Evolutionary conservation across 108 stramenopile species (phyloP).

Genomic region (Thalassiosira profunda): DNA sequence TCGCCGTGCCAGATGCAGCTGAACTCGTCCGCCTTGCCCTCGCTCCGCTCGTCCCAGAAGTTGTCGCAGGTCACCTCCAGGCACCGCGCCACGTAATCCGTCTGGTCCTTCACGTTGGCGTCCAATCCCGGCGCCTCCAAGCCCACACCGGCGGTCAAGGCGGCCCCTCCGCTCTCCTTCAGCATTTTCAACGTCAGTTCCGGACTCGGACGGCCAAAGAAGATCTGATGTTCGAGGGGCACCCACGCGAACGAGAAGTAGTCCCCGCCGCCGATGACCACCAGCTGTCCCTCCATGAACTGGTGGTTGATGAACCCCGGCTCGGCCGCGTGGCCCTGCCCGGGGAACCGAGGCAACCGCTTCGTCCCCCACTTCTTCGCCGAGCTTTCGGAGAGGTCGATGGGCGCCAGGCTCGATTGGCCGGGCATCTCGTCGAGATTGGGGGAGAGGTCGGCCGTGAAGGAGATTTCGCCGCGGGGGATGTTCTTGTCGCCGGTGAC

Average conservation of each 20-base stretch:
- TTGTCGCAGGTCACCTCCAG: slow-evolving; percentile 66
- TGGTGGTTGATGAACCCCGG: slow-evolving; percentile 63
- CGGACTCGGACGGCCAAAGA: slow-evolving; percentile 82
- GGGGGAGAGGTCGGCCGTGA: slow-evolving; percentile 69
- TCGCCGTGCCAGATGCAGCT: slow-evolving; percentile 78
- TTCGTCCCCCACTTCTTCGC: slow-evolving; percentile 80
- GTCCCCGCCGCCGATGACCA: slow-evolving; percentile 74
- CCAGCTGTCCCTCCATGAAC: slow-evolving; percentile 84
- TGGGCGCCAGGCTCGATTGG: slow-evolving; percentile 44
- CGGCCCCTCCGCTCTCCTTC: slow-evolving; percentile 55
- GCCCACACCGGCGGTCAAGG: slow-evolving; percentile 35
- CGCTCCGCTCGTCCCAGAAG: slow-evolving; percentile 50
- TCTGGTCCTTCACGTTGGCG: slow-evolving; percentile 56
- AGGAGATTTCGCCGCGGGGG: slow-evolving; percentile 80
- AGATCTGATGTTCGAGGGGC: slow-evolving; percentile 80
- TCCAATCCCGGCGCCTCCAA: slow-evolving; percentile 41
- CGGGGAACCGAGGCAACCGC: slow-evolving; percentile 60
- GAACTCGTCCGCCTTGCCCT: slow-evolving; percentile 53
- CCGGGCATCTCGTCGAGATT: not conserved
- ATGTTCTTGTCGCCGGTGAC: slow-evolving; percentile 85
- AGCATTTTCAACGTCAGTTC: slow-evolving; percentile 62
- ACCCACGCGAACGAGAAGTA: slow-evolving; percentile 90
- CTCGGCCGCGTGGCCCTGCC: slow-evolving; percentile 75
- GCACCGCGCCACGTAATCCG: slow-evolving; percentile 62
- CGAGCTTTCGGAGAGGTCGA: slow-evolving; percentile 59